Conservation (phyloP, 179 eudicot genomes). For the Beta lomatogona region DNA sequence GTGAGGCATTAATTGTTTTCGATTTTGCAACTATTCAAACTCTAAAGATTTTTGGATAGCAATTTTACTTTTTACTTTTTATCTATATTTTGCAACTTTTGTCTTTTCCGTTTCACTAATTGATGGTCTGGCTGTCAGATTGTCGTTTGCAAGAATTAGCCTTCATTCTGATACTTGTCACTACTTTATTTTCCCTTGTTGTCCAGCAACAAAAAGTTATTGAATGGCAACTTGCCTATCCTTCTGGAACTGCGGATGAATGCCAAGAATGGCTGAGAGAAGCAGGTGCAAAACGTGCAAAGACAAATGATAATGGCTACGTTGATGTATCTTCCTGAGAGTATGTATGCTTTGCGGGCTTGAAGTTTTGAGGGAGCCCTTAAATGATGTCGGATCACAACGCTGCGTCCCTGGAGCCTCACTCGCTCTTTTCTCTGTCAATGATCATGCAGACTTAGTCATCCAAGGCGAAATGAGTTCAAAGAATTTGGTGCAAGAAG, state of each 20-base stretch:
- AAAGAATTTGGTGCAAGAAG: not conserved
- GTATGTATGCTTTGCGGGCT: slow-evolving; percentile 1
- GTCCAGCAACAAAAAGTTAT: slow-evolving; percentile 72
- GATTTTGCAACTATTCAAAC: no score
- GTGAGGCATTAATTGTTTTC: slow-evolving; percentile 34
- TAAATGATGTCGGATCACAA: not conserved
- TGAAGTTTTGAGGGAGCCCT: not conserved
- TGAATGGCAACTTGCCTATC: slow-evolving; percentile 88
- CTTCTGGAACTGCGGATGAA: slow-evolving; percentile 63
- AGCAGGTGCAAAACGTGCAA: slow-evolving; percentile 63
- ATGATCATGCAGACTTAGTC: not conserved
- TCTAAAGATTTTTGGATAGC: no score
- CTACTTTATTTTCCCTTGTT: not conserved
- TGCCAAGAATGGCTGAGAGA: slow-evolving; percentile 83
- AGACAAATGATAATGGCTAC: slow-evolving; percentile 37
- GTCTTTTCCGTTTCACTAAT: no score
- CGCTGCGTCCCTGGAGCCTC: not conserved
- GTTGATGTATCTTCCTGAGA: not conserved
- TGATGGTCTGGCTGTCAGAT: no score
- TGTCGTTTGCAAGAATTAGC: no score
- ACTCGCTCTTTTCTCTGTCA: not conserved
- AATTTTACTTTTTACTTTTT: no score
- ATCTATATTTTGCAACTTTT: no score
- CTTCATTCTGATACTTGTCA: not conserved
- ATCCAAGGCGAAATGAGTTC: not conserved